A percentile compares a stretch with the other conserved stretches of the same genome.
Evolutionary conservation across 2,329 filamentous ascomycete species (phyloP).

Genomic region (Tolypocladium album): DNA sequence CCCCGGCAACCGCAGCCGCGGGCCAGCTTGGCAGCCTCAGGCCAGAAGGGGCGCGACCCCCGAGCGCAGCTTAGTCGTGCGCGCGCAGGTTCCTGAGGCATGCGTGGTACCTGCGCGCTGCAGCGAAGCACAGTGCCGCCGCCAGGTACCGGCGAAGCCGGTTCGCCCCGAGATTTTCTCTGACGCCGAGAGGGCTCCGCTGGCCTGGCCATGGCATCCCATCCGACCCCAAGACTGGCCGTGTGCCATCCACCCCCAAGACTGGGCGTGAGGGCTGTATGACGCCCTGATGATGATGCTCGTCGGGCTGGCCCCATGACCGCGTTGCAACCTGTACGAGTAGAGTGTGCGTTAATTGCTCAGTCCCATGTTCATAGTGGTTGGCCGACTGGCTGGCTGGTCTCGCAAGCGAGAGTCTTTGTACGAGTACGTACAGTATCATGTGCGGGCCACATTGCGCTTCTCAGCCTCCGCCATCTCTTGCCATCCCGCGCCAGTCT

Average conservation of each 20-base stretch:
- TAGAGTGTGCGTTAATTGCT: background rate
- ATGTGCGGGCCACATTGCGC: background rate
- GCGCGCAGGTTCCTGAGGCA: background rate
- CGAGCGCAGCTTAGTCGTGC: background rate
- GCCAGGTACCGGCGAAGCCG: conserved; percentile 14
- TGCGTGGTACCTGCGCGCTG: background rate
- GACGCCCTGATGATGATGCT: background rate
- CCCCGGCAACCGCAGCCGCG: conserved; percentile 19
- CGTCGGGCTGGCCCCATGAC: background rate
- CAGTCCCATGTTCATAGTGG: background rate
- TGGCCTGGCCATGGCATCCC: background rate
- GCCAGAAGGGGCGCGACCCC: conserved; percentile 8
- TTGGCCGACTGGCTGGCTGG: background rate
- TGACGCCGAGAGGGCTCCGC: conserved; percentile 12
- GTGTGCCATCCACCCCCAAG: too few relatives aligned
- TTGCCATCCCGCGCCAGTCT: background rate
- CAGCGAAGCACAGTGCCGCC: background rate
- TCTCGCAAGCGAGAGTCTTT: background rate
- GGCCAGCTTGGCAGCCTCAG: conserved; percentile 20
- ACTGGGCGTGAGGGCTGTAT: background rate
- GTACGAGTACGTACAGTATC: background rate
- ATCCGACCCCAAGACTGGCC: background rate
- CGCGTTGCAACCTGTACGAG: background rate
- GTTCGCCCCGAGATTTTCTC: conserved; percentile 23
- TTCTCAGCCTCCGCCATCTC: background rate